Evolutionary conservation across 129 eudicot species (phyloP).

Genomic region (Oenanthe sinensis): DNA sequence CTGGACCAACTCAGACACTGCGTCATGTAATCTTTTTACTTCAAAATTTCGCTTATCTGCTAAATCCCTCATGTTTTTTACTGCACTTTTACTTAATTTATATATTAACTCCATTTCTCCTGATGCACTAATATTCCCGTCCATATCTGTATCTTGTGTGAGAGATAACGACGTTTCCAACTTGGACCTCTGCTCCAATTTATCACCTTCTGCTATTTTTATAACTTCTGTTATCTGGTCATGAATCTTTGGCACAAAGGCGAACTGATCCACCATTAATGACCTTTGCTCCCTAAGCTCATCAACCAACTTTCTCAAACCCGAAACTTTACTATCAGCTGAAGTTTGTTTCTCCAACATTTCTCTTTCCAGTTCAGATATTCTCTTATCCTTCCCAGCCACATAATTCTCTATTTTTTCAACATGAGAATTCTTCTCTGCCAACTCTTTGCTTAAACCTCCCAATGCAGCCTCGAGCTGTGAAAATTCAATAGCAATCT

Average conservation of each 20-base stretch:
- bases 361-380: slow-evolving; percentile 51
- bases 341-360: slow-evolving; percentile 37
- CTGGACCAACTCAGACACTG: background rate
- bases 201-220: slow-evolving; percentile 52
- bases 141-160: slow-evolving; percentile 67
- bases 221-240: slow-evolving; percentile 44
- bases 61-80: slow-evolving; percentile 48
- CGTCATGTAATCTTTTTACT: background rate
- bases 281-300: slow-evolving; percentile 59
- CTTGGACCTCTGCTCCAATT: slow-evolving; percentile 39
- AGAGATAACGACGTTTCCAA: slow-evolving; percentile 60
- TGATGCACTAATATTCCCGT: slow-evolving; percentile 64
- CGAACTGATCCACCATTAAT: slow-evolving; percentile 55
- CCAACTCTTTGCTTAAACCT: slow-evolving; percentile 54
- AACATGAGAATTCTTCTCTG: slow-evolving; percentile 33
- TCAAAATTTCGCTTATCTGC: slow-evolving; percentile 2
- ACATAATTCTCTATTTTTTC: slow-evolving; percentile 28
- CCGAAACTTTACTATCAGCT: slow-evolving; percentile 26
- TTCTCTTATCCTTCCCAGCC: slow-evolving; percentile 43
- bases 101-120: slow-evolving; percentile 65
- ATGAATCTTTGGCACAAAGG: slow-evolving; percentile 49
- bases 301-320: slow-evolving; percentile 26
- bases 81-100: slow-evolving; percentile 50
- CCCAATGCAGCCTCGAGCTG: slow-evolving; percentile 76
- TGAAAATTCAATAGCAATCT: slow-evolving; percentile 91